phyloP scores from a whole-genome alignment of 768 basidiomycete genomes.

The Psilocybe tampanensis region DNA sequence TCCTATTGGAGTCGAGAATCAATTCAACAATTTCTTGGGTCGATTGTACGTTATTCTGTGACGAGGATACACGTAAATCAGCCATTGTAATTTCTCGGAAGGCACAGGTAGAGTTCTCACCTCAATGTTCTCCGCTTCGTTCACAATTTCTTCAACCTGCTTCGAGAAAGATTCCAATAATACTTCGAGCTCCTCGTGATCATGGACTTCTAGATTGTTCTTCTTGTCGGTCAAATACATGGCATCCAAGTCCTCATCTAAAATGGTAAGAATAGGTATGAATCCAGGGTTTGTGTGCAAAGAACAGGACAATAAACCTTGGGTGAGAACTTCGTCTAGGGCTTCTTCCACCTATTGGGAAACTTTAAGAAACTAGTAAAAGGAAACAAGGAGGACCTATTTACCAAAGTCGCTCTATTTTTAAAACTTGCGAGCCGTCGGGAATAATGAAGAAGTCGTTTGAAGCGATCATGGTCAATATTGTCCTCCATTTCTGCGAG shows the following conservation, averaged over 20 bases:
- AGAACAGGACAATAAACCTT: constrained; percentile 54
- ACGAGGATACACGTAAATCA: background rate
- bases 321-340: constrained; percentile 87
- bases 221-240: constrained; percentile 95
- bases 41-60: constrained; percentile 88
- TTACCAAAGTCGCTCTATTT: constrained; percentile 83
- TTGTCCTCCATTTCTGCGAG: constrained; percentile 93
- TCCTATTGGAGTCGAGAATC: constrained; percentile 94
- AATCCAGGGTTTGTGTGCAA: background rate
- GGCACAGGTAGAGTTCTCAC: constrained; percentile 39
- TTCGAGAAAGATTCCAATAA: constrained; percentile 94
- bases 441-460: constrained; percentile 89
- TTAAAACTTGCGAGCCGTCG: constrained; percentile 87
- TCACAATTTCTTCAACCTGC: constrained; percentile 96
- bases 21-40: constrained; percentile 98
- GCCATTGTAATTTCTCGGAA: background rate
- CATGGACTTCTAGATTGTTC: constrained; percentile 61
- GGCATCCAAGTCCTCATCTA: constrained; percentile 91
- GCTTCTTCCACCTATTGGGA: constrained; percentile 77
- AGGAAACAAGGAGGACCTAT: constrained; percentile 16
- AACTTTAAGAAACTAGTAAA: constrained; percentile 2
- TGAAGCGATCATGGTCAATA: constrained; percentile 94
- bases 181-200: constrained; percentile 93
- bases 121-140: constrained; percentile 86
- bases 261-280: background rate